Evolutionary conservation across 2,329 filamentous ascomycete species (phyloP).

Genomic region (Cercospora sp.): DNA sequence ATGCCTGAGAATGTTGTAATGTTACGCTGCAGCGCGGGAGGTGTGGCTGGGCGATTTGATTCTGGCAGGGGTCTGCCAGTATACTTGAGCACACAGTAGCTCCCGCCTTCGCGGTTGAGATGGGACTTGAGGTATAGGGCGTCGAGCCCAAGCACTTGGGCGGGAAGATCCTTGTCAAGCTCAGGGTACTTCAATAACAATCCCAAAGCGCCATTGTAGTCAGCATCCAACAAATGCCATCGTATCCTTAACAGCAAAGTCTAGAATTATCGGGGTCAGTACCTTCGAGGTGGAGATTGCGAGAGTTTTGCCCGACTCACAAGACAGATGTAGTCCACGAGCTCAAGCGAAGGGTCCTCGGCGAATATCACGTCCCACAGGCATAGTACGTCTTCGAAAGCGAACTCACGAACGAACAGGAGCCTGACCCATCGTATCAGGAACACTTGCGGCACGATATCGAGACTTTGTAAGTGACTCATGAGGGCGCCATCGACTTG

Average conservation of each 20-base stretch:
- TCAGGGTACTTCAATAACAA: conserved; percentile 84
- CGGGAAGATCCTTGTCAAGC: conserved; percentile 27
- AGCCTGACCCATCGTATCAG: conserved; percentile 96
- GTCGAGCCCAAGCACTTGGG: conserved; percentile 71
- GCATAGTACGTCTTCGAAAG: conserved; percentile 77
- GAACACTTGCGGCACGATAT: conserved; percentile 95
- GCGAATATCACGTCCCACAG: conserved; percentile 94
- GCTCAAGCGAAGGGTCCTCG: conserved; percentile 73
- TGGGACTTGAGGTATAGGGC: conserved; percentile 73
- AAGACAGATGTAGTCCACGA: conserved; percentile 89
- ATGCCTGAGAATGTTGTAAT: conserved; percentile 39
- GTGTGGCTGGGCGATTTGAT: conserved; percentile 36
- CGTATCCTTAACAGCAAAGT: conserved; percentile 88
- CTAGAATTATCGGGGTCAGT: not conserved
- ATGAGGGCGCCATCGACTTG: conserved; percentile 82
- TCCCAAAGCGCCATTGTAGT: conserved; percentile 83
- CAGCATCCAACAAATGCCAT: conserved; percentile 82
- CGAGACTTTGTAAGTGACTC: conserved; percentile 75
- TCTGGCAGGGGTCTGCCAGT: conserved; percentile 51
- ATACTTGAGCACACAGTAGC: conserved; percentile 69
- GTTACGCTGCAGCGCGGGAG: conserved; percentile 38
- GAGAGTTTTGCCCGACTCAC: conserved; percentile 35
- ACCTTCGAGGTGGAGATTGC: not conserved
- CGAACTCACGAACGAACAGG: conserved; percentile 89
- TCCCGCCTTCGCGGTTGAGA: conserved; percentile 62